phyloP scores from a whole-genome alignment of 1,284 basidiomycete species.

The Trichosporon inkin region DNA sequence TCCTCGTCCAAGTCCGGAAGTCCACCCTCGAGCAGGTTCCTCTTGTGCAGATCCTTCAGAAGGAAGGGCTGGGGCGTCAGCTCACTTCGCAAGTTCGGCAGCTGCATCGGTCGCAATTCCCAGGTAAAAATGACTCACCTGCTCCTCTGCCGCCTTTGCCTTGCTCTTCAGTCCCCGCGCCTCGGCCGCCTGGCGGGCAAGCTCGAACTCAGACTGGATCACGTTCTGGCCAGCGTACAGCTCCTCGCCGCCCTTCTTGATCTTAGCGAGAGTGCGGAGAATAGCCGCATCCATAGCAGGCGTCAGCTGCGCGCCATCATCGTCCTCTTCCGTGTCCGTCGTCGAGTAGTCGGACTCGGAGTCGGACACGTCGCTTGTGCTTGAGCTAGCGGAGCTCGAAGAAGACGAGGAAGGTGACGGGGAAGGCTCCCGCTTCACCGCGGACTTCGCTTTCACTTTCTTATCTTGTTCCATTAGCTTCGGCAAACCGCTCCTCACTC shows the following conservation, averaged over 20 bases:
- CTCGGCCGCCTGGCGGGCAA: conserved; percentile 36
- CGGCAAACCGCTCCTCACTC: not conserved
- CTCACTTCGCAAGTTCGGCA: too few species aligned
- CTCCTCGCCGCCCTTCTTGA: conserved; percentile 71
- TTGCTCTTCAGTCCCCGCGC: conserved; percentile 25
- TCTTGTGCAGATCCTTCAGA: conserved; percentile 53
- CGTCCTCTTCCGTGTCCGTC: conserved; percentile 77
- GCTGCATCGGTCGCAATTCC: not conserved
- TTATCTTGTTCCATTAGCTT: not conserved
- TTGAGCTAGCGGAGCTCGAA: not conserved
- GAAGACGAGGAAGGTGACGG: conserved; percentile 6
- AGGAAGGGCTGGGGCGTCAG: conserved; percentile 47
- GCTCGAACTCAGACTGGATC: conserved; percentile 62
- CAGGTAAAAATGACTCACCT: conserved; percentile 24
- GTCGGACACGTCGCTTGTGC: conserved; percentile 14
- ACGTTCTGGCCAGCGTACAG: conserved; percentile 64
- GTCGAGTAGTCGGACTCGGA: conserved; percentile 35
- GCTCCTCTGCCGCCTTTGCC: conserved; percentile 23
- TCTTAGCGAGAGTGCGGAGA: conserved; percentile 80
- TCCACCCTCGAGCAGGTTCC: conserved; percentile 44
- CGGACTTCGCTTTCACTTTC: conserved; percentile 4
- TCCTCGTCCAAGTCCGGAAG: conserved; percentile 23
- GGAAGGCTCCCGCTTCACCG: conserved; percentile 12
- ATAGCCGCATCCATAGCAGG: conserved; percentile 94
- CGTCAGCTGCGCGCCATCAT: conserved; percentile 91